Percentiles rank a stretch among this genome's conserved stretches.
Evolutionary conservation across 345 rosid species (phyloP).

Genomic region (Cardiospermum halicacabum): DNA sequence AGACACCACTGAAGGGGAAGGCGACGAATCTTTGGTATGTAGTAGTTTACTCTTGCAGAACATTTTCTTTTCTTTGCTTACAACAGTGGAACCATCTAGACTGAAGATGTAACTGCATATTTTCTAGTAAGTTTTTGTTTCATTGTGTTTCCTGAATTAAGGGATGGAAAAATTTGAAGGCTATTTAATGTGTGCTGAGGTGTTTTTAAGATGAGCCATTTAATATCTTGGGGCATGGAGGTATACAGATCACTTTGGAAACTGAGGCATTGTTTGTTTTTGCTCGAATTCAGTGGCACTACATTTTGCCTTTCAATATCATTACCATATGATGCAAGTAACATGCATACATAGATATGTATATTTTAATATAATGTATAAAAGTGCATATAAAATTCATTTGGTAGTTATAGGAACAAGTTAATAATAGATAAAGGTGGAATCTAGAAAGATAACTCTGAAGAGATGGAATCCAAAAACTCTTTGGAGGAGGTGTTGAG

Average conservation of each 20-base stretch:
- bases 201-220: not conserved
- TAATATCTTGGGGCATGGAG: not conserved
- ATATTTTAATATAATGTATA: no score
- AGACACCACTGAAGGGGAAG: constrained; percentile 88
- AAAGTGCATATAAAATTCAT: no score
- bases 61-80: not conserved
- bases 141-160: not conserved
- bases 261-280: not conserved
- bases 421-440: no score
- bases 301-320: not conserved
- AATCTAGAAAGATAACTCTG: no score
- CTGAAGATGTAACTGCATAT: not conserved
- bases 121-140: not conserved
- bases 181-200: not conserved
- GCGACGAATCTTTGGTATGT: constrained; percentile 84
- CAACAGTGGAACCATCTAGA: not conserved
- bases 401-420: no score
- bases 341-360: no score
- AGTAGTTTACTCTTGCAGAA: constrained; percentile 4
- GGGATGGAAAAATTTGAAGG: not conserved
- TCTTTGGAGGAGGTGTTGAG: no score
- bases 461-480: no score
- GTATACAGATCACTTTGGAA: not conserved
- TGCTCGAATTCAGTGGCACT: not conserved
- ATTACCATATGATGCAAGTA: no score